Base-by-base conservation (phyloP, 164 flowering plant species). In the Santalum album region DNA sequence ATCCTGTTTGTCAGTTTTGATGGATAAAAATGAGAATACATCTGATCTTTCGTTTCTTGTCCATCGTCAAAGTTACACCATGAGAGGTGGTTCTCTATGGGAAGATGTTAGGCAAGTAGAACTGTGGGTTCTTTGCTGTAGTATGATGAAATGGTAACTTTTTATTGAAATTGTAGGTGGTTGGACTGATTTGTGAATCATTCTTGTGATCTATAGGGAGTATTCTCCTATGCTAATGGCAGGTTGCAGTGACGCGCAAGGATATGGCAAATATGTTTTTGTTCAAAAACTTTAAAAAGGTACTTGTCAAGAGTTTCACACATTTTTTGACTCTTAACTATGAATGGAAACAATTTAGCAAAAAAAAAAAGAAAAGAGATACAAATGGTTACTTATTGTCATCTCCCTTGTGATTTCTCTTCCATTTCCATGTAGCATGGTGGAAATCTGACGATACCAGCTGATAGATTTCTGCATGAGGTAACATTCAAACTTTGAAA, bases 401-500 rank as follows among this genome's bases (percentile, higher is more conserved):
- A n/a, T n/a, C n/a, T n/a, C n/a, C n/a, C n/a, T n/a, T n/a, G n/a
- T n/a, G n/a, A n/a, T n/a, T n/a, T n/a, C n/a, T 29, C 9, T 29
- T 3, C 34, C 9, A 29, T 29, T 29, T 29, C n/a, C 18, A 42
- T 70, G 74, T 81, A 92, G 98, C 65, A 54, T 49, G 78, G 95
- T 29, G 80, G 79, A 42, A 83, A 76, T 58, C 87, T 89, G 11
- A 73, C 70, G 7, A 86, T 83, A 65, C 96, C 90, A 44, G 96
- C 86, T 0, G 94, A 87, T 50, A 69, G 98, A 54, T 84, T 92
- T 69, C 51, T 89, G 63, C 88, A 87, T 56, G 97, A 92, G 65
- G 68, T 92, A 20, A 97, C 99, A 9, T 92, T 89, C 65, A 92
- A 92, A 78, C 83, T 92, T 18, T 92, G 97, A 96, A 92, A 89